Conservation (phyloP, 805 yeast genomes). For the Jamesozyma lodderae region DNA sequence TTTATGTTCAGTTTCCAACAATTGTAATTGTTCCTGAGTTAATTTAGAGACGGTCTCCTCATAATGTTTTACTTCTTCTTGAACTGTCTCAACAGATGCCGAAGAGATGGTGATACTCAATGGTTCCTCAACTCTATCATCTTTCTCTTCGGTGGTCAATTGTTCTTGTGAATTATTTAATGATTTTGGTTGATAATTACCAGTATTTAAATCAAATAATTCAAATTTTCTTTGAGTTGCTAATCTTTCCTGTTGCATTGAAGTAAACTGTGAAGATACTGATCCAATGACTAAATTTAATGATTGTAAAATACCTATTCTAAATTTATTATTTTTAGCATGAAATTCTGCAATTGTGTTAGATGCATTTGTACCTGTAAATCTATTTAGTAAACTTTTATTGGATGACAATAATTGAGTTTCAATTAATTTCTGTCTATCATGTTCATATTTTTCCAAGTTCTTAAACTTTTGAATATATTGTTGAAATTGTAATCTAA, state of each 20-base stretch:
- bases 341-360: conserved; percentile 24
- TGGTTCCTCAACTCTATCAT: conserved; percentile 4
- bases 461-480: conserved; percentile 42
- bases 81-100: conserved; percentile 19
- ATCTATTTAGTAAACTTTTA: conserved; percentile 23
- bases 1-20: conserved; percentile 50
- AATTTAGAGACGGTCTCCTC: conserved; percentile 29
- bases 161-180: neutral
- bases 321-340: conserved; percentile 34
- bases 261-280: conserved; percentile 38
- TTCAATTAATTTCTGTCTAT: conserved; percentile 30
- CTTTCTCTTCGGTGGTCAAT: neutral
- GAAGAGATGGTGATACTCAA: conserved; percentile 26
- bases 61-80: conserved; percentile 30
- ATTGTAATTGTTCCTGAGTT: conserved; percentile 48
- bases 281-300: conserved; percentile 37
- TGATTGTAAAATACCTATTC: conserved; percentile 42
- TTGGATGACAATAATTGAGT: conserved; percentile 13
- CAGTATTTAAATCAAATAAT: conserved; percentile 18
- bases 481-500: conserved; percentile 43
- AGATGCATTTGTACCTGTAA: conserved; percentile 28
- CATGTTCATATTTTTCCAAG: conserved; percentile 43
- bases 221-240: conserved; percentile 31
- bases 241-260: conserved; percentile 42
- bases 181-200: neutral